Percentiles rank a stretch among this genome's conserved stretches.
phyloP scores from a whole-genome alignment of 2,329 filamentous ascomycete species.

The Aspergillus terreus region DNA sequence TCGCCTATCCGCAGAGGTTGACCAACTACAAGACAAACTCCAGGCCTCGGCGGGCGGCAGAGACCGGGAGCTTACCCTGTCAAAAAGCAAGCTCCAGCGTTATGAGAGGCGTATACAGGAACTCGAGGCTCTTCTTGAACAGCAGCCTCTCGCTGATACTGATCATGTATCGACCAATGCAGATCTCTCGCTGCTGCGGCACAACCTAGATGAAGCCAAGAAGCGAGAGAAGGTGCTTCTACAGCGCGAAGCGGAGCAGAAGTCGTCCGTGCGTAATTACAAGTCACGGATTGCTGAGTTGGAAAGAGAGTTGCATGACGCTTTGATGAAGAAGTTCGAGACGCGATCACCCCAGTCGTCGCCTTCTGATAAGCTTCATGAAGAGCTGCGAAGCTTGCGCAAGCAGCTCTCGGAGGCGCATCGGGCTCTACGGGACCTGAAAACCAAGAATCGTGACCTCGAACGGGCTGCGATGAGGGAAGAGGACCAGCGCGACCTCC shows the following conservation, averaged over 20 bases:
- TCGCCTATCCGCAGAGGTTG: constrained; percentile 50
- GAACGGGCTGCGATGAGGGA: constrained; percentile 49
- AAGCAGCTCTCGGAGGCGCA: constrained; percentile 60
- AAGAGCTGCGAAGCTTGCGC: constrained; percentile 58
- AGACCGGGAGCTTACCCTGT: constrained; percentile 47
- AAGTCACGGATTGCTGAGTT: constrained; percentile 64
- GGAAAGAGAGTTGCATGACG: constrained; percentile 64
- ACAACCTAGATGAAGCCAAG: constrained; percentile 61
- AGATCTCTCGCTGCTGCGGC: constrained; percentile 59
- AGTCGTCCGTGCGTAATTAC: constrained; percentile 59
- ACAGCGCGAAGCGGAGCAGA: constrained; percentile 63
- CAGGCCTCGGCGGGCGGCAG: constrained; percentile 33
- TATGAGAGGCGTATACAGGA: constrained; percentile 57
- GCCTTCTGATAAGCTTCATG: constrained; percentile 37
- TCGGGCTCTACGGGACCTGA: constrained; percentile 56
- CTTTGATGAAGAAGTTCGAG: constrained; percentile 50
- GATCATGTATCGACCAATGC: constrained; percentile 30
- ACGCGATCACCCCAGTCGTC: constrained; percentile 54
- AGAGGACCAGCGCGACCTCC: constrained; percentile 42
- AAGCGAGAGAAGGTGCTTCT: constrained; percentile 63
- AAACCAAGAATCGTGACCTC: constrained; percentile 47
- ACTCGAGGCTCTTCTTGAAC: constrained; percentile 51
- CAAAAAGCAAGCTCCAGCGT: constrained; percentile 61
- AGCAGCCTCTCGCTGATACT: constrained; percentile 45
- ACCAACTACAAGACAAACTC: constrained; percentile 52